Evolutionary conservation across 495 filamentous ascomycete genomes (phyloP).

Genomic region (Penicillium manginii): DNA sequence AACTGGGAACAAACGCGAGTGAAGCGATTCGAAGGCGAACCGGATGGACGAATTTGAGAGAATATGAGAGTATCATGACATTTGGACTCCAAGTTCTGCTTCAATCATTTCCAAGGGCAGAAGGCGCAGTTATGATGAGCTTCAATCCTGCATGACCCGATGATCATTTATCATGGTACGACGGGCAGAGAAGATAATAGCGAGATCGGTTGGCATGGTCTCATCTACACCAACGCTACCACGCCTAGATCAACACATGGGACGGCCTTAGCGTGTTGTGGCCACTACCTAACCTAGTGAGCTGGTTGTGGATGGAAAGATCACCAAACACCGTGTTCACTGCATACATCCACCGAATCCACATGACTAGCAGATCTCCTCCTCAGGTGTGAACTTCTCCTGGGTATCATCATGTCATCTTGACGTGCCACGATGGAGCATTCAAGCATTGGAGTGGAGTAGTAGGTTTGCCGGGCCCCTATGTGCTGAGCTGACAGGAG

Average conservation of each 20-base stretch:
- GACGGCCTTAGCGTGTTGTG: too few relatives aligned
- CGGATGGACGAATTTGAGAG: slow-evolving; percentile 76
- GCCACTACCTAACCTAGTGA: not conserved
- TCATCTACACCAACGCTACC: not conserved
- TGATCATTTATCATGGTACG: too few relatives aligned
- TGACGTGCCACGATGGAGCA: slow-evolving; percentile 13
- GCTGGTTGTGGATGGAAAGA: not conserved
- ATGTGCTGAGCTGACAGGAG: not conserved
- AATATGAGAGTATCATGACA: not conserved
- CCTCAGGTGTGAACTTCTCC: not conserved
- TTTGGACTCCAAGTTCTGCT: not conserved
- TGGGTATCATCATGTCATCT: slow-evolving; percentile 11
- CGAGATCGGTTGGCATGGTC: not conserved
- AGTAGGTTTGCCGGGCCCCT: not conserved
- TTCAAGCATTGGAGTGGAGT: slow-evolving; percentile 9
- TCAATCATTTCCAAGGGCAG: too few relatives aligned
- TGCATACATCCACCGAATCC: too few relatives aligned
- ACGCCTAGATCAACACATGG: too few relatives aligned
- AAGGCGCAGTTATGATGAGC: not conserved
- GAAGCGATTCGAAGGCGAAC: slow-evolving; percentile 83
- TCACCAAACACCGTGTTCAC: too few relatives aligned
- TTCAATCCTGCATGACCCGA: not conserved
- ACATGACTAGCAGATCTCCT: not conserved
- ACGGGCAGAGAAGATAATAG: too few relatives aligned
- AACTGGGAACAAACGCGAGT: slow-evolving; percentile 97